phyloP scores from a whole-genome alignment of 225 moss, liverwort and hornwort genomes.

The Climacium dendroides region DNA sequence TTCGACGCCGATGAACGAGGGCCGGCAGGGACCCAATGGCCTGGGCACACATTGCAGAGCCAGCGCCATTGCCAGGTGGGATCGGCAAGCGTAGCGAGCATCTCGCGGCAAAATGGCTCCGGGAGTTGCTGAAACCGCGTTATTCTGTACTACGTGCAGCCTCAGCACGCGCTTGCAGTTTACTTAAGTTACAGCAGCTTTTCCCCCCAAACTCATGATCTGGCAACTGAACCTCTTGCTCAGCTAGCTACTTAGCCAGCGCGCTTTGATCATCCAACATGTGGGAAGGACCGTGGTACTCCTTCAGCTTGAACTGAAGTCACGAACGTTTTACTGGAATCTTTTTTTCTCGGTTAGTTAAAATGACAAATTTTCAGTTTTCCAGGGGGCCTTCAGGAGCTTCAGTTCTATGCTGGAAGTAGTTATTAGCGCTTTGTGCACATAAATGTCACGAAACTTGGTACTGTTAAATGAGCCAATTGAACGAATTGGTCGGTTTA shows the following conservation, averaged over 20 bases:
- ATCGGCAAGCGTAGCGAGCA: not conserved
- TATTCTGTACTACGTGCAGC: conserved; percentile 1
- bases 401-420: not conserved
- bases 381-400: not conserved
- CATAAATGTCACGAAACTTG: not conserved
- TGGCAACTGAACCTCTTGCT: not conserved
- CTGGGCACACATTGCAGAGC: not conserved
- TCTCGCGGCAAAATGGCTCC: conserved; percentile 7
- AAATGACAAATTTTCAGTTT: not conserved
- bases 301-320: not conserved
- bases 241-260: not conserved
- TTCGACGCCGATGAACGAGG: not conserved
- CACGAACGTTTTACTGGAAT: not conserved
- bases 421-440: not conserved
- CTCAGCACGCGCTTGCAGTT: not conserved
- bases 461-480: not conserved
- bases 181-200: not conserved
- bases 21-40: not conserved
- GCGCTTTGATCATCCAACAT: not conserved
- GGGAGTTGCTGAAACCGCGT: conserved; percentile 26
- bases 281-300: not conserved
- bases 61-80: not conserved
- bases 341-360: not conserved
- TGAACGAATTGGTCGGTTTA: not conserved
- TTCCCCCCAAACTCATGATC: not conserved